Base-by-base conservation (phyloP, 2,329 filamentous ascomycete species). In the Colletotrichum echinochloae region DNA sequence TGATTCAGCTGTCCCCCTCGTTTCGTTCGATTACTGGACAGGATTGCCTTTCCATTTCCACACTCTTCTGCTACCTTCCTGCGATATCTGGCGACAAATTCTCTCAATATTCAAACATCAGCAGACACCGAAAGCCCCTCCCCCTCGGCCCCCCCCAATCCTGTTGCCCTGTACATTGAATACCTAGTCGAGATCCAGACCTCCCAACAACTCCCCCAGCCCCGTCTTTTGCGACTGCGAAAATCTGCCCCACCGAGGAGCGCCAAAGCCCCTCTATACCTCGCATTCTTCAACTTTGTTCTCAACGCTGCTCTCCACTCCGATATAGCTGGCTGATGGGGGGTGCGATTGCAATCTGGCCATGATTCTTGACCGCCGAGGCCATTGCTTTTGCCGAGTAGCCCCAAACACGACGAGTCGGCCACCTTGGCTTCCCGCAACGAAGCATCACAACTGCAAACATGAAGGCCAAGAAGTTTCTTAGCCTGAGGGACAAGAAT, bases 401-500 rank as follows among this genome's bases (percentile, higher is more conserved):
- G 67, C 63, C 57, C 52, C 60, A 60, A 63, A 26, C 28, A 35
- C 52, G 11, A 64, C 44, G 18, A 56, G 5, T 20, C 33, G 26
- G 26, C 54, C 41, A 55, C 9, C 9, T 26, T 51, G 30, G 30
- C 51, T 66, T 55, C 60, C 20, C 56, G 55, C 49, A 23, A 39
- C 66, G 57, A 28, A 60, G 41, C 44, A 33, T 26, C 12, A 52
- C 30, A 33, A 26, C 37, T 62, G 73, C 71, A 77, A 84, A 74
- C 77, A 88, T 89, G 84, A 89, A 87, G 80, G 81, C 84, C 73
- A 90, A 88, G 78, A 90, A 91, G 76, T 90, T 94, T 78, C 88
- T 93, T 71, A 92, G 89, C 79, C 85, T 91, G 74, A 88, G 91
- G 74, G 92, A 93, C 76, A 94, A 88, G 81, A 85, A 85, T 79